Percentiles rank a stretch among this genome's conserved stretches.
Conservation (phyloP, 2,329 filamentous ascomycete species). For the Colletotrichum camelliae region DNA sequence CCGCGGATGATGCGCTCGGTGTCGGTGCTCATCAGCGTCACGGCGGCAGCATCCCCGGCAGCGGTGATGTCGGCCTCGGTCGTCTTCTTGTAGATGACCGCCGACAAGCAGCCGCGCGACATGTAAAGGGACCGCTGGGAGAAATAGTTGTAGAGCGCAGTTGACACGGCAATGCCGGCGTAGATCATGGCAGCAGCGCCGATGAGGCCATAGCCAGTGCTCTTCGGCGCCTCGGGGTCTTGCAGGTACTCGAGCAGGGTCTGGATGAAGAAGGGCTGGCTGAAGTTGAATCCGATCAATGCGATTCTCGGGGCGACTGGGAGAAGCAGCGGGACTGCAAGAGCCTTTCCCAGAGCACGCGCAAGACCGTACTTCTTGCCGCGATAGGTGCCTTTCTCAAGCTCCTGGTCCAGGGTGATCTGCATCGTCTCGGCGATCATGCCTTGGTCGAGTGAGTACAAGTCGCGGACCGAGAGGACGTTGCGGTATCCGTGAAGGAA, state of each 20-base stretch:
- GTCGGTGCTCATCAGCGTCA: conserved; percentile 45
- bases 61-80: conserved; percentile 28
- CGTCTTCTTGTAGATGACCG: conserved; percentile 36
- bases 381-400: conserved; percentile 9
- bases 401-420: conserved; percentile 11
- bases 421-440: conserved; percentile 29
- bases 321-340: conserved; percentile 36
- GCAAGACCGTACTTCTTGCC: conserved; percentile 31
- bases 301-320: conserved; percentile 42
- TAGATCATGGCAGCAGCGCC: conserved; percentile 36
- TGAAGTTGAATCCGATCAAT: conserved; percentile 44
- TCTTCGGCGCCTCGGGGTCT: conserved; percentile 26
- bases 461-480: conserved; percentile 34
- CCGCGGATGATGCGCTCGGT: conserved; percentile 38
- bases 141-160: conserved; percentile 37
- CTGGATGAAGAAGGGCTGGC: conserved; percentile 49
- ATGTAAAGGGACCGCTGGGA: conserved; percentile 33
- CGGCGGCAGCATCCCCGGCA: conserved; percentile 32
- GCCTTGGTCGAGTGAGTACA: conserved; percentile 34
- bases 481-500: conserved; percentile 37
- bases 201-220: conserved; percentile 36
- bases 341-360: conserved; percentile 31
- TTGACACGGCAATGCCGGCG: conserved; percentile 36
- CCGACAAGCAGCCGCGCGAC: conserved; percentile 31
- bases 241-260: conserved; percentile 38